These are phyloP conservation scores for Fusarium protoensiforme DNA, from an alignment of 2,329 filamentous ascomycete species.

Conservation along the genomic window DNA sequence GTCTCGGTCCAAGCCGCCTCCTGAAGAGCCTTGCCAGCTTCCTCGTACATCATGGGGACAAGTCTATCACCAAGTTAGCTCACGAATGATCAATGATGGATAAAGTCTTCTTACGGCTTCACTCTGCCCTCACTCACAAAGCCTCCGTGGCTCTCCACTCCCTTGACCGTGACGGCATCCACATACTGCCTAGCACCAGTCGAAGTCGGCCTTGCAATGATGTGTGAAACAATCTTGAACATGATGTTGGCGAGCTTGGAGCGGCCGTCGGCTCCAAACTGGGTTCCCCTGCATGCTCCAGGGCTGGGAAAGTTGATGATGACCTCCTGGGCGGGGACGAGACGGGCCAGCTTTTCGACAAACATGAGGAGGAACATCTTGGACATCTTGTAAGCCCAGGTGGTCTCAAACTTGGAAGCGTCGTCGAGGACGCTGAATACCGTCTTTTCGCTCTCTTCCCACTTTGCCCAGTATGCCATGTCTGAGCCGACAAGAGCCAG, in stretches of 20 bases:
- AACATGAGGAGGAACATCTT: slow-evolving; percentile 53
- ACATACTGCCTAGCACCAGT: slow-evolving; percentile 38
- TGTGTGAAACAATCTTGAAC: neutral
- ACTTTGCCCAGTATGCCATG: slow-evolving; percentile 42
- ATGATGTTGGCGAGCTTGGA: slow-evolving; percentile 27
- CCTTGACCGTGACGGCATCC: slow-evolving; percentile 35
- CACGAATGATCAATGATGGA: fast-evolving
- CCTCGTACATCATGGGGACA: slow-evolving; percentile 34
- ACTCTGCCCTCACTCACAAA: slow-evolving; percentile 42
- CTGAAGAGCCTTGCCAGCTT: slow-evolving; percentile 25
- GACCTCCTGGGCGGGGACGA: slow-evolving; percentile 53
- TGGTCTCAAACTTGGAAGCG: slow-evolving; percentile 30
- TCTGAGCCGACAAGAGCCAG: slow-evolving; percentile 48
- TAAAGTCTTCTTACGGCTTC: slow-evolving; percentile 35
- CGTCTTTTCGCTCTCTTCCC: slow-evolving; percentile 32
- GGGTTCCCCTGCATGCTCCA: slow-evolving; percentile 56
- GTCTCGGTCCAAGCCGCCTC: slow-evolving; percentile 36
- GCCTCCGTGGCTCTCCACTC: slow-evolving; percentile 36
- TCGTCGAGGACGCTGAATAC: slow-evolving; percentile 34
- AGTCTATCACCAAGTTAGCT: slow-evolving; percentile 24
- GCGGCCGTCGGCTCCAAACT: slow-evolving; percentile 49
- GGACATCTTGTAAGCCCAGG: slow-evolving; percentile 26
- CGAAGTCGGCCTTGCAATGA: slow-evolving; percentile 23
- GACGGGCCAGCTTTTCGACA: slow-evolving; percentile 49
- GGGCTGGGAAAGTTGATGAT: slow-evolving; percentile 61